Evolutionary conservation across 148 eudicot species (phyloP), one percentile per base, ranked within the genome.

Genomic region (Rhododendron simsii): DNA sequence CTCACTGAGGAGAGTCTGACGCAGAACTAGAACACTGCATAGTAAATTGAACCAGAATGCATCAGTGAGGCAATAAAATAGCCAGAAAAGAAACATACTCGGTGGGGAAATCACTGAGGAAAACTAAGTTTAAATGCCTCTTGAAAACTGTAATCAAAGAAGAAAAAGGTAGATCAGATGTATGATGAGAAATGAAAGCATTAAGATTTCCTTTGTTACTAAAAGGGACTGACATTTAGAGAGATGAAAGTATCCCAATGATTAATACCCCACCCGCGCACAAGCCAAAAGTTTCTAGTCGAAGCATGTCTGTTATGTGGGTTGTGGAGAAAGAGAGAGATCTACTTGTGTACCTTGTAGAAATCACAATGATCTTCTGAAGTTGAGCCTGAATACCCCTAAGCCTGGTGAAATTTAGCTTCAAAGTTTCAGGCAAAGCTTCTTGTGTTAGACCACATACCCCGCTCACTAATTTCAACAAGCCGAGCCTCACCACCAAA

Each of bases 361-460:
- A 90, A 16, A 90, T 86, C 23, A 91, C 94, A 84, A 91, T 90
- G 84, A 90, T 90, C 87, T 92, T 92, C 89, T 92, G 94, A 81
- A 91, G 45, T 78, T 86, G 91, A 83, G 93, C 89, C 84, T 92
- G 94, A 37, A 90, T 90, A 63, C 85, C 81, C 84, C 94, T 84
- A 21, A 92, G 85, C 86, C 94, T 87, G 2, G 14, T 21, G 69
- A 90, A 63, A 83, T 92, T 92, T 44, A 92, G 92, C 83, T 86
- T 90, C 89, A 92, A 63, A 48, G 94, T 91, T 86, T 92, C 94
- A 35, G 94, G 93, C 65, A 92, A 67, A 59, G 81, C 86, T 15
- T 89, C 92, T 67, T 85, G 81, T 53, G 91, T 87, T 61, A 92
- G 81, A 79, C 94, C 94, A 78, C 87, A 55, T 74, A 92, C 85